Conservation (phyloP, 2,329 filamentous ascomycete genomes). For the Endocalyx cinctus region DNA sequence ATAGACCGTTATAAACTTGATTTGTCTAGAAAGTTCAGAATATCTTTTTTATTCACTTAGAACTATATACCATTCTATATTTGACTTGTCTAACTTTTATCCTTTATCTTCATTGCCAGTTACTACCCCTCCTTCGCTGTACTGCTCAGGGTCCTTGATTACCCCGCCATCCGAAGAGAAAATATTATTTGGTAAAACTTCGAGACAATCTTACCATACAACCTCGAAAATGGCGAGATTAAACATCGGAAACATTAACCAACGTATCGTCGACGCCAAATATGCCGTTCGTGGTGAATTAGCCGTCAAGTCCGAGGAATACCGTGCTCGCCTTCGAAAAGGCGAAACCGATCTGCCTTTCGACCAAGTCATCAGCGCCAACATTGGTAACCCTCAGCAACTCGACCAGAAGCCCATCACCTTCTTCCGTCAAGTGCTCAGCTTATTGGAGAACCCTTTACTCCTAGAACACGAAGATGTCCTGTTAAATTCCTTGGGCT, state of each 20-base stretch:
- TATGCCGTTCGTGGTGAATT: constrained; percentile 97
- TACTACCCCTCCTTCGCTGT: too few species aligned
- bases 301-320: constrained; percentile 88
- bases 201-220: constrained; percentile 14
- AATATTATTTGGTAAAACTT: constrained; percentile 5
- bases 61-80: too few species aligned
- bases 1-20: too few species aligned
- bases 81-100: too few species aligned
- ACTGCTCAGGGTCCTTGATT: constrained; percentile 12
- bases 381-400: constrained; percentile 98
- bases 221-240: constrained; percentile 42
- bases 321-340: constrained; percentile 67
- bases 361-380: constrained; percentile 86
- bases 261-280: constrained; percentile 77
- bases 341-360: constrained; percentile 68
- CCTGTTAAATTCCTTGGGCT: constrained; percentile 71
- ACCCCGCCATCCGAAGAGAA: constrained; percentile 15
- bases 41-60: too few species aligned
- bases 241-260: constrained; percentile 86
- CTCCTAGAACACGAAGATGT: constrained; percentile 79
- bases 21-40: too few species aligned
- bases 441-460: constrained; percentile 82
- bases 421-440: constrained; percentile 96
- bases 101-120: too few species aligned
- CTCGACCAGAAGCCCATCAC: constrained; percentile 98